Base-by-base conservation (phyloP, 441 rosid species). In the Eutrema salsugineum region DNA sequence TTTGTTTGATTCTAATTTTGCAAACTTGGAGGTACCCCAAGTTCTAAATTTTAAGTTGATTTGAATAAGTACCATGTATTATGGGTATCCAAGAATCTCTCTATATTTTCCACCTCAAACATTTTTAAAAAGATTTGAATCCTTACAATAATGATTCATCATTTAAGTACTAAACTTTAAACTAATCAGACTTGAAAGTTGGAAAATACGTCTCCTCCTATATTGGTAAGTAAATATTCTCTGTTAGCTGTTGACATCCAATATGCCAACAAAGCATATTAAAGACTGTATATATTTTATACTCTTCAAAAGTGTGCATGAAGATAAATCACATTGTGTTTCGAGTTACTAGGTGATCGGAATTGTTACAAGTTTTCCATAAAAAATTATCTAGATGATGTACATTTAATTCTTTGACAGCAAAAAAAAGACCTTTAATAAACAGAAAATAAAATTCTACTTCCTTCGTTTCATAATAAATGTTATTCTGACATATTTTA, bases 201-300 rank as follows among this genome's bases (percentile, higher is more conserved):
- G 33, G 32, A 6, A 44, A 35, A 47, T 60, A 17, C 19, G 4
- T 70, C 67, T 50, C 27, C 8, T 54, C 27, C 8, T 54, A 32
- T 71, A 22, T 43, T 63, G 22, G 39, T 8, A 51, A 71, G 55
- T 43, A 20, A 43, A 63, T 46, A 27, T 63, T 27, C 6, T 47
- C 42, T 64, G 36, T 64, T 55, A 64, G 71, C 77, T 56, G 60
- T 56, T 47, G 51, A 46, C 60, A 72, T 38, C 48, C 55, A 43
- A 28, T 62, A 4, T 36, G 40, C 70, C 63, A 72, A 55, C 50
- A 38, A 38, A 58, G 56, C 66, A 48, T 46, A 22, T 43, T 9
- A 46, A 56, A 42, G n/a, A 55, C 24, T 28, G 12, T n/a, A 30
- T 40, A 5, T 24, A 49, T 0, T 24, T 24, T 24, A 24, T 24